Conservation (phyloP, 1,284 basidiomycete species). For the Cryptococcus depauperatus region DNA sequence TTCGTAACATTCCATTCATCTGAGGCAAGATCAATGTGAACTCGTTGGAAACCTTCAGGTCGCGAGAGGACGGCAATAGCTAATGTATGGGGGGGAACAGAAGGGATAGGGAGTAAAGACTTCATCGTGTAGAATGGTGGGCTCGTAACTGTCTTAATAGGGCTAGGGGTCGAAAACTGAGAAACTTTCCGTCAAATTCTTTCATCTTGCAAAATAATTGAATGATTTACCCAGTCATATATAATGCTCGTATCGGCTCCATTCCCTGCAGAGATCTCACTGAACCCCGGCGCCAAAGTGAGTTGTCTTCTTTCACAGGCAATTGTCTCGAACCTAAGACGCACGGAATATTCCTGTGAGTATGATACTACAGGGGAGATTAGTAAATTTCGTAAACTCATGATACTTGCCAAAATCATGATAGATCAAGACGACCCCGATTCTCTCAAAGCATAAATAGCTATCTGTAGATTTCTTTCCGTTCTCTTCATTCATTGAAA, state of each 20-base stretch:
- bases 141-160: slow-evolving; percentile 9
- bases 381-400: background rate
- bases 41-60: slow-evolving; percentile 8
- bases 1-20: slow-evolving; percentile 19
- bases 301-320: slow-evolving; percentile 14
- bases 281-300: slow-evolving; percentile 16
- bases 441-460: no score
- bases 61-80: slow-evolving; percentile 22
- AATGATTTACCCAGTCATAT: slow-evolving; percentile 24
- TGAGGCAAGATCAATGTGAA: slow-evolving; percentile 9
- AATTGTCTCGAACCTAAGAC: slow-evolving; percentile 5
- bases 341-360: no score
- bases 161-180: background rate
- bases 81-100: slow-evolving; percentile 20
- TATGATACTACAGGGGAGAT: no score
- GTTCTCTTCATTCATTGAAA: slow-evolving; percentile 1
- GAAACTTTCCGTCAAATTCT: background rate
- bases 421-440: slow-evolving; percentile 9
- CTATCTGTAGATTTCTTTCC: background rate
- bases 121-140: slow-evolving; percentile 18
- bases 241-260: slow-evolving; percentile 3
- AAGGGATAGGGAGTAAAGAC: slow-evolving; percentile 19
- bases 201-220: background rate
- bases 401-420: slow-evolving; percentile 8
- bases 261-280: slow-evolving; percentile 11